A percentile compares a stretch with the other conserved stretches of the same genome.
Evolutionary conservation across 495 filamentous ascomycete genomes (phyloP).

Genomic region (Penicillium cosmopolitanum): DNA sequence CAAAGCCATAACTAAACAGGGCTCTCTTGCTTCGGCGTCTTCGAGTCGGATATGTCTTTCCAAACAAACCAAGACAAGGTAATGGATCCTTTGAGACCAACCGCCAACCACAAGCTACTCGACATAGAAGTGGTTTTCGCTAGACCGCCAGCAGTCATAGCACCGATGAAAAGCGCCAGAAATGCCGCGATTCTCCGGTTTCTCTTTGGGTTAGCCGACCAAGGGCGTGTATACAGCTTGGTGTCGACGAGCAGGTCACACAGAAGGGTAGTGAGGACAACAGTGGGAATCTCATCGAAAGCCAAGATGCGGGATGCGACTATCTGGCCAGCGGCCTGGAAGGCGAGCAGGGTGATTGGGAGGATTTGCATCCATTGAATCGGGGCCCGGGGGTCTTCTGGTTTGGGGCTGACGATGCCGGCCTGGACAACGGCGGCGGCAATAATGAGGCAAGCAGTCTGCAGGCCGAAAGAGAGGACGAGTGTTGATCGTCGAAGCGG

Average conservation of each 20-base stretch:
- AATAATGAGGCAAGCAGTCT: conserved; percentile 54
- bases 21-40: conserved; percentile 5
- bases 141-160: conserved; percentile 43
- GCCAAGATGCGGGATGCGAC: conserved; percentile 60
- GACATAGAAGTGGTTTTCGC: conserved; percentile 34
- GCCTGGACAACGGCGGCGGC: conserved; percentile 57
- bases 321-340: conserved; percentile 73
- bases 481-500: conserved; percentile 53
- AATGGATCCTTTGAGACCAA: conserved; percentile 38
- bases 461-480: conserved; percentile 57
- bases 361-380: conserved; percentile 43
- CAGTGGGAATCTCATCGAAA: conserved; percentile 69
- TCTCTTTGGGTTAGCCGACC: conserved; percentile 34
- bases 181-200: conserved; percentile 40
- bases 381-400: conserved; percentile 38
- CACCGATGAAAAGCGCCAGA: conserved; percentile 39
- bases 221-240: conserved; percentile 26
- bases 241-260: conserved; percentile 58
- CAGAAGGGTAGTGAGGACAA: conserved; percentile 68
- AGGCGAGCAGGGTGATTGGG: conserved; percentile 62
- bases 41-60: conserved; percentile 13
- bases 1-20: neutral
- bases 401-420: conserved; percentile 38
- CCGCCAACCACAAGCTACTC: conserved; percentile 43
- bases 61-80: conserved; percentile 39